Conservation (phyloP, 2,329 filamentous ascomycete species). For the Thielaviopsis populi region DNA sequence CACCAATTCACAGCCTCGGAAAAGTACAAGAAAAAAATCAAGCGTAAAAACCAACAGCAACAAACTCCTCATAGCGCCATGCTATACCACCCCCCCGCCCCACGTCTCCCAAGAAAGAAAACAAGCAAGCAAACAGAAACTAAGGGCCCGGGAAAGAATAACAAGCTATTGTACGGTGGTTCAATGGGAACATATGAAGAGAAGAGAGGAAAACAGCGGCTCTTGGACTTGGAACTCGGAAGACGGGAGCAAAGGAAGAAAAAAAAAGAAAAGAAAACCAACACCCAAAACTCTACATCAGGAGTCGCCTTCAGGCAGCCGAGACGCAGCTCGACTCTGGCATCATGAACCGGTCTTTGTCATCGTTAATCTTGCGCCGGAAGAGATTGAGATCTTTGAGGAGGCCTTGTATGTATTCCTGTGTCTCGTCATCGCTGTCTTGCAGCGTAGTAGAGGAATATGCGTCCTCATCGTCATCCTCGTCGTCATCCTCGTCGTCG, state of each 20-base stretch:
- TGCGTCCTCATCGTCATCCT: slow-evolving; percentile 30
- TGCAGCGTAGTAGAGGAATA: slow-evolving; percentile 27
- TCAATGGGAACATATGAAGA: neutral
- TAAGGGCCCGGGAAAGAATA: neutral
- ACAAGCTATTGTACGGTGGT: too few species aligned
- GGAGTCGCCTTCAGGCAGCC: neutral
- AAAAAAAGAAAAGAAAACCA: neutral
- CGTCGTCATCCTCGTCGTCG: slow-evolving; percentile 46
- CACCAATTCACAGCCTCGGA: neutral
- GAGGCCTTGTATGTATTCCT: slow-evolving; percentile 73
- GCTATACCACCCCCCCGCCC: neutral
- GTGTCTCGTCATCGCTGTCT: slow-evolving; percentile 47
- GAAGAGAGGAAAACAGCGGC: neutral
- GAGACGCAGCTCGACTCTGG: slow-evolving; percentile 3
- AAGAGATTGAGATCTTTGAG: slow-evolving; percentile 68
- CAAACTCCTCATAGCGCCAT: slow-evolving; percentile 1
- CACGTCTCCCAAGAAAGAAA: neutral
- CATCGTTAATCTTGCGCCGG: slow-evolving; percentile 72
- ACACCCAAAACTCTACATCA: neutral
- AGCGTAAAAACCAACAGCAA: neutral
- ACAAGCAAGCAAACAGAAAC: neutral
- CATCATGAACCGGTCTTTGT: slow-evolving; percentile 53
- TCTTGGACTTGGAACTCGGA: neutral
- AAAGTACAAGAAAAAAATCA: neutral
- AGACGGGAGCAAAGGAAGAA: neutral